Conservation (phyloP, 148 eudicot species). For the Oxyria digyna region DNA sequence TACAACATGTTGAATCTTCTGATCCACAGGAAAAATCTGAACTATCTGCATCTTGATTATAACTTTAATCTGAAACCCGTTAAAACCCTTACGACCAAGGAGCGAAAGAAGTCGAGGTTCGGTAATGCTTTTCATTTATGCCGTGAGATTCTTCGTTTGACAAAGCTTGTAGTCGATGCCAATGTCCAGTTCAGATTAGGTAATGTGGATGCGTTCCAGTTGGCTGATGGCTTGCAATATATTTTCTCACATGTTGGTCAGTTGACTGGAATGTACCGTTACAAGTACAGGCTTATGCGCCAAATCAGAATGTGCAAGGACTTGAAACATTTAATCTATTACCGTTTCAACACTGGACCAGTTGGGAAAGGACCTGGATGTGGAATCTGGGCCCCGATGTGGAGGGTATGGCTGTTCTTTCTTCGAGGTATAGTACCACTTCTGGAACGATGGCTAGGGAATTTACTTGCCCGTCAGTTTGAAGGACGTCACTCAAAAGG, state of each 20-base stretch:
- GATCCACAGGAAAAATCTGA: constrained; percentile 93
- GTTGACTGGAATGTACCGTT: constrained; percentile 95
- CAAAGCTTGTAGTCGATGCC: constrained; percentile 98
- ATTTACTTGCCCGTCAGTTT: constrained; percentile 92
- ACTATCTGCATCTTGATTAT: constrained; percentile 96
- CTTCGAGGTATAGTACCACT: constrained; percentile 98
- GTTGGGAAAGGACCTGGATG: constrained; percentile 99
- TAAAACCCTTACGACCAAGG: constrained; percentile 95
- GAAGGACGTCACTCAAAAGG: constrained; percentile 99
- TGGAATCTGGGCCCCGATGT: constrained; percentile 99
- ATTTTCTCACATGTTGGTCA: constrained; percentile 98
- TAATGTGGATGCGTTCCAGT: constrained; percentile 99
- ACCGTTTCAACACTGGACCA: constrained; percentile 97
- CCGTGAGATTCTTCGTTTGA: constrained; percentile 94
- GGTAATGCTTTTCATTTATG: constrained; percentile 98
- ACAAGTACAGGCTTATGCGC: constrained; percentile 96
- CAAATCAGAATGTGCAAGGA: constrained; percentile 99
- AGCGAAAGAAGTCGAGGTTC: constrained; percentile 94
- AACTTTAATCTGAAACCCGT: constrained; percentile 98
- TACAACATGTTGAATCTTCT: constrained; percentile 95
- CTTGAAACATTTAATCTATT: constrained; percentile 92
- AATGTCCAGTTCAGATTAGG: constrained; percentile 98
- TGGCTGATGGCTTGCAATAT: constrained; percentile 98
- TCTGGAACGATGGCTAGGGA: constrained; percentile 96
- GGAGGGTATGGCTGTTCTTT: constrained; percentile 99